phyloP scores from a whole-genome alignment of 768 basidiomycete genomes.

The Lactifluus piperatus region DNA sequence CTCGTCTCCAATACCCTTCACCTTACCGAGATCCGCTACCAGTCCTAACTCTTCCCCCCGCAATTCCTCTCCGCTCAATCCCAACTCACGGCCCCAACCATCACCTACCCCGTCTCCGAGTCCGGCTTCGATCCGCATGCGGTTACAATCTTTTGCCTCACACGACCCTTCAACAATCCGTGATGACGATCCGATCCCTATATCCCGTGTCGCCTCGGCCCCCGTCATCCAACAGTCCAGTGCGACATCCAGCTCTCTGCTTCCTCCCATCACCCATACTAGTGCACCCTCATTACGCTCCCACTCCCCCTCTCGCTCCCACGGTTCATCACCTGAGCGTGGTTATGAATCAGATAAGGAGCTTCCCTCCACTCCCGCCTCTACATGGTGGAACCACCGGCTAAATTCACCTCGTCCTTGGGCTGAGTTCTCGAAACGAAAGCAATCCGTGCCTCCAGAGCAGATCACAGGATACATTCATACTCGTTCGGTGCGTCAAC shows the following conservation, averaged over 20 bases:
- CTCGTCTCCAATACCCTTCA: background rate
- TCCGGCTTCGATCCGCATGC: background rate
- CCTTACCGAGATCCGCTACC: background rate
- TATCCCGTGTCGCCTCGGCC: conserved; percentile 11
- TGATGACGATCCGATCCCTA: background rate
- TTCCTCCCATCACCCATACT: conserved; percentile 6
- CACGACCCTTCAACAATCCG: conserved; percentile 1
- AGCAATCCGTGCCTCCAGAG: conserved; percentile 23
- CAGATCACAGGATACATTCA: conserved; percentile 25
- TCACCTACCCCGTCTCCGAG: conserved; percentile 1
- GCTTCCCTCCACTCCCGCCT: background rate
- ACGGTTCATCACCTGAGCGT: background rate
- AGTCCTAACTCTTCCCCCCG: background rate
- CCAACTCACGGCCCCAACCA: conserved; percentile 1
- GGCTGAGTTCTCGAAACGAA: conserved; percentile 20
- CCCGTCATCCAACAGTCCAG: background rate
- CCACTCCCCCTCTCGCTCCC: conserved; percentile 9
- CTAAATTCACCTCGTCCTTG: conserved; percentile 23
- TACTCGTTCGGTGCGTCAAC: conserved; percentile 24
- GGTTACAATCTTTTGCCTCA: background rate
- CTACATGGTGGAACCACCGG: conserved; percentile 23
- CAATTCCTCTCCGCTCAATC: conserved; percentile 10
- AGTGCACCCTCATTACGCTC: conserved; percentile 8
- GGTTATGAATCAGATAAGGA: conserved; percentile 11
- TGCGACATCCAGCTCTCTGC: conserved; percentile 1